Evolutionary conservation across 208 protist genomes (phyloP), one percentile per base, ranked within the genome.

Genomic region (Acanthamoeba lenticulata): DNA sequence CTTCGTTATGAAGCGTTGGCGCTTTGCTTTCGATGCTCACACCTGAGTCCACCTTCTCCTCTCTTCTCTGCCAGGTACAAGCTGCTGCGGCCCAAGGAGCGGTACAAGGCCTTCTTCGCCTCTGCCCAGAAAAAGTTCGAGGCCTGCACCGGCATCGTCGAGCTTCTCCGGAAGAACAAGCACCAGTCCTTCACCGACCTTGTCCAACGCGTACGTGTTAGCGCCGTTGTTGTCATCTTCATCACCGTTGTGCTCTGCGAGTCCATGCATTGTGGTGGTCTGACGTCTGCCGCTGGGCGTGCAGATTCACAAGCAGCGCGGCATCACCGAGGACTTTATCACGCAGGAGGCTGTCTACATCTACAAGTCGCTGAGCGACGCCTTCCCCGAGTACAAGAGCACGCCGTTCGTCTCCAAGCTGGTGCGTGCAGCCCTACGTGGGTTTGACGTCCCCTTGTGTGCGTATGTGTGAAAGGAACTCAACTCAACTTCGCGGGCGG

Each of bases 111-210:
- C n/a, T n/a, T 60, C 44, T 89, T 89, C 32, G 9, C 42, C 52
- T 38, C 38, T 17, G 36, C 60, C 36, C 81, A 89, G 81, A 2
- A 34, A 36, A 89, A 89, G 52, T 89, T 89, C 52, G 44, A 89
- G 2, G 81, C 60, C 5, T 89, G 81, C 52, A 89, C 81, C 5
- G 52, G 47, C n/a, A 62, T 89, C n/a, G 0, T 60, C 21, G 29
- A 89, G 9, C 44, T 65, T 29, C n/a, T 89, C n/a, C 11, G 38
- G n/a, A 57, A 34, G 52, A 45, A 52, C 81, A 38, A 52, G 11
- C 24, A 36, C 2, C 24, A 36, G 24, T 60, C 81, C 17, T 89
- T 34, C 52, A 32, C 9, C 13, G 44, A 38, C 24, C 27, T 89
- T 6, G 44, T 89, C 4, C 15, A 36, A 21, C n/a, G 60, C 32